Evolutionary conservation across 2,329 filamentous ascomycete genomes (phyloP).

Genomic region (Lasiodiplodia theobromae): DNA sequence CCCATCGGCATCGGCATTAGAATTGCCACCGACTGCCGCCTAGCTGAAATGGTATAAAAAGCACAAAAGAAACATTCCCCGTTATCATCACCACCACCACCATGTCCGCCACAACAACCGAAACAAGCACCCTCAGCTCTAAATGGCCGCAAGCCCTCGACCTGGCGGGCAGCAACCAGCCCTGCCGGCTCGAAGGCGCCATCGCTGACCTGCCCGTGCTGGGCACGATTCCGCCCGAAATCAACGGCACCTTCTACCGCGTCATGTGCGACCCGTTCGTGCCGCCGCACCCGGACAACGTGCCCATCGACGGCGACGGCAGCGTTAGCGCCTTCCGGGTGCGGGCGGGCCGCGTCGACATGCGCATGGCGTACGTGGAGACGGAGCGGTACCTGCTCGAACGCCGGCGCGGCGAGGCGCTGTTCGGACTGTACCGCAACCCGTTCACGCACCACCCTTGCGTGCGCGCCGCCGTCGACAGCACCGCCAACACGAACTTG

Average conservation of each 20-base stretch:
- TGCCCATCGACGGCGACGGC: slow-evolving; percentile 43
- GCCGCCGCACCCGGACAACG: slow-evolving; percentile 33
- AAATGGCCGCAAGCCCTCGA: slow-evolving; percentile 30
- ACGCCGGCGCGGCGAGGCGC: slow-evolving; percentile 30
- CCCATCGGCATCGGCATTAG: no score
- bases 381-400: slow-evolving; percentile 42
- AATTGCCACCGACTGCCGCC: no score
- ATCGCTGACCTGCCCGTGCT: slow-evolving; percentile 31
- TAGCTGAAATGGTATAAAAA: no score
- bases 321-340: slow-evolving; percentile 42
- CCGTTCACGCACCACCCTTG: slow-evolving; percentile 38
- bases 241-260: slow-evolving; percentile 34
- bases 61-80: no score
- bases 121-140: slow-evolving; percentile 7
- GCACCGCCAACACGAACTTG: slow-evolving; percentile 32
- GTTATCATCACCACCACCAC: background rate
- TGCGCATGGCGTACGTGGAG: slow-evolving; percentile 42
- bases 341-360: slow-evolving; percentile 39
- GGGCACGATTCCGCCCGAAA: slow-evolving; percentile 6
- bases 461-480: slow-evolving; percentile 35
- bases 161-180: slow-evolving; percentile 23
- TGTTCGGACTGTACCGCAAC: slow-evolving; percentile 32
- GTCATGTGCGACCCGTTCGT: slow-evolving; percentile 39
- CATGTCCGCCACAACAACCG: background rate
- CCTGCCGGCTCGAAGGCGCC: slow-evolving; percentile 34